Evolutionary conservation across 805 yeast species (phyloP), one percentile per base, ranked within the genome.

Genomic region (Vanderwaltozyma yarrowii): DNA sequence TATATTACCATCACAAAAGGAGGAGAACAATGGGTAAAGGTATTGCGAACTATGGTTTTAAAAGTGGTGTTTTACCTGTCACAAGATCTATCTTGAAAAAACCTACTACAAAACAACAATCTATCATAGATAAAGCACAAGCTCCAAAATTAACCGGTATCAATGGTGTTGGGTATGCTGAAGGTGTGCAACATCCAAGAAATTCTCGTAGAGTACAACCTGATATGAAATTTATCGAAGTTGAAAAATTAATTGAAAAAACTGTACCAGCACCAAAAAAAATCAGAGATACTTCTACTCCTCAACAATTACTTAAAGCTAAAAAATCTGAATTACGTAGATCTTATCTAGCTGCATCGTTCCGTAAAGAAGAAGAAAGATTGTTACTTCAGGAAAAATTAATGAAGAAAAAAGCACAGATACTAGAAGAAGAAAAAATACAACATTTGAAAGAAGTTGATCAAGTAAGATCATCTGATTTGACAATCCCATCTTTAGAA

Each of bases 401-500:
- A 26, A 54, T 62, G 48, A 54, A 43, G 38, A 49, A 49, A 61
- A 71, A 58, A 55, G 64, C 52, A 39, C 45, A 50, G 25, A 45
- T 55, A 54, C 50, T 66, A 49, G 59, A 64, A 47, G 45, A 49
- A 26, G 52, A 62, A 32, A 68, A 59, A 16, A 55, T 54, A 45
- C 62, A 56, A 43, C 58, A 55, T 33, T 48, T 58, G 37, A 53
- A 50, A 24, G 35, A 44, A 20, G 30, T 54, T 16, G 44, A 52
- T 20, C 41, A 50, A 28, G 36, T 37, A 13, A 57, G 48, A 30
- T 44, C 60, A 5, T 59, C 64, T 19, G 65, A 67, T 50, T 70
- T 80, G 51, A 84, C 95, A 1, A 66, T 85, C 36, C 96, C 96
- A 33, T 81, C 95, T 2, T 66, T 87, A 40, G 86, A 80, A 50